A percentile compares a stretch with the other conserved stretches of the same genome.
phyloP scores from a whole-genome alignment of 2,329 filamentous ascomycete genomes.

The Aspergillus flavus region DNA sequence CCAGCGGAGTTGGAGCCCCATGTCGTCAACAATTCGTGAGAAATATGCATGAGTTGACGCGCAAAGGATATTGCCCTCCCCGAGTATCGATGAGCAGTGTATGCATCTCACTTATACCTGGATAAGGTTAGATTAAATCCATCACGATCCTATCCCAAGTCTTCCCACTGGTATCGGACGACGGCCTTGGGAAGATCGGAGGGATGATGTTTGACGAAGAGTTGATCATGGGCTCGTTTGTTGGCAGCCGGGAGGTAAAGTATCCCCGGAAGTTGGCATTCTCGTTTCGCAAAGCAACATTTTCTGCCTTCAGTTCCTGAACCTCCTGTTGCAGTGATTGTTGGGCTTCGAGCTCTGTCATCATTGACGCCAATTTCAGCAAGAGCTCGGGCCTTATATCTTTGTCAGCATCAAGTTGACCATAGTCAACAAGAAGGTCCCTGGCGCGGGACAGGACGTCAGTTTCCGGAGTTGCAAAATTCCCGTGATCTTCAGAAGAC shows the following conservation, averaged over 20 bases:
- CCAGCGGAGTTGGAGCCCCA: neutral
- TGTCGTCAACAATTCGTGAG: neutral
- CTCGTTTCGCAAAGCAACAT: conserved; percentile 25
- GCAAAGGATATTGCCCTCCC: neutral
- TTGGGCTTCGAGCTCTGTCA: conserved; percentile 26
- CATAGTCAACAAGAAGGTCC: conserved; percentile 16
- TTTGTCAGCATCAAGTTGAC: conserved; percentile 14
- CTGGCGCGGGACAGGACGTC: conserved; percentile 10
- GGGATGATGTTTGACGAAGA: conserved; percentile 9
- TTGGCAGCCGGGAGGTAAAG: conserved; percentile 18
- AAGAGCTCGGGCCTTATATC: conserved; percentile 22
- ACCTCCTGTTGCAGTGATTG: conserved; percentile 21
- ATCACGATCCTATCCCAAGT: conserved; percentile 30
- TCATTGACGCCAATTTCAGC: conserved; percentile 25
- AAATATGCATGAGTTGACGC: neutral
- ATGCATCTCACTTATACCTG: neutral
- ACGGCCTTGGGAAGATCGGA: conserved; percentile 13
- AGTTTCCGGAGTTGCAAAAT: neutral
- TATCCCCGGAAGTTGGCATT: conserved; percentile 26
- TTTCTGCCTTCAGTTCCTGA: conserved; percentile 25
- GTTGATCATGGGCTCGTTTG: conserved; percentile 12
- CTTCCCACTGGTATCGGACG: conserved; percentile 19
- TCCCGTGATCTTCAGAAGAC: neutral
- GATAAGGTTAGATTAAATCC: conserved; percentile 25
- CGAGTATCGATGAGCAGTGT: neutral